Evolutionary conservation across 345 rosid genomes (phyloP), one percentile per base, ranked within the genome.

Genomic region (Heritiera littoralis): DNA sequence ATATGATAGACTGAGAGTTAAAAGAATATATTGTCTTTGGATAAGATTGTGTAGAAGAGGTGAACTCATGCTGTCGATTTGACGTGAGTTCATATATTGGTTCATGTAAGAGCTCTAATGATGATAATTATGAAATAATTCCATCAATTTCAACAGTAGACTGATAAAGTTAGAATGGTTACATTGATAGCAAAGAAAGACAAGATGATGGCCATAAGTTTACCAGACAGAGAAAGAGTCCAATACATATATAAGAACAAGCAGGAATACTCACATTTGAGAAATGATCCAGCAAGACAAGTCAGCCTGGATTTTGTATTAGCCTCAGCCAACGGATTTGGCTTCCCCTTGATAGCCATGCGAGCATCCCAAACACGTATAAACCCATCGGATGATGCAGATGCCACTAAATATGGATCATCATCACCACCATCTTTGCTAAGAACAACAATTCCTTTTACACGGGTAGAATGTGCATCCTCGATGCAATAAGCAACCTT

Each of bases 341-440:
- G 84, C 78, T 89, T 92, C 77, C 89, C 98, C 80, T 88, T 89
- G 74, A 73, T 48, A 4, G 88, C 91, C 89, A 84, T 88, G 58
- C 98, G 93, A 49, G 90, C 88, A 83, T 96, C 99, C 99, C 99
- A 96, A 63, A 94, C 97, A 38, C 93, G 88, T 84, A 96, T 90
- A 79, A 90, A 78, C 71, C 99, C 99, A 85, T 96, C 99, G 0
- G 98, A 91, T 0, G 98, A 94, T 71, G 97, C 98, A 7, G 98
- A 94, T 17, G 95, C 91, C 82, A 92, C 80, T 45, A 96, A 77
- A 85, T 82, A 88, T 11, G 98, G 97, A 77, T 90, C 91, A 65
- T 90, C 93, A 7, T 69, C 87, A 18, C 67, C 84, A 74, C 70
- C 85, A 65, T 75, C 91, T 84, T 82, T 86, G 11, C 87, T 88